Conservation (phyloP, 192 early-diverging fungal genomes). For the Geosiphon pyriformis region DNA sequence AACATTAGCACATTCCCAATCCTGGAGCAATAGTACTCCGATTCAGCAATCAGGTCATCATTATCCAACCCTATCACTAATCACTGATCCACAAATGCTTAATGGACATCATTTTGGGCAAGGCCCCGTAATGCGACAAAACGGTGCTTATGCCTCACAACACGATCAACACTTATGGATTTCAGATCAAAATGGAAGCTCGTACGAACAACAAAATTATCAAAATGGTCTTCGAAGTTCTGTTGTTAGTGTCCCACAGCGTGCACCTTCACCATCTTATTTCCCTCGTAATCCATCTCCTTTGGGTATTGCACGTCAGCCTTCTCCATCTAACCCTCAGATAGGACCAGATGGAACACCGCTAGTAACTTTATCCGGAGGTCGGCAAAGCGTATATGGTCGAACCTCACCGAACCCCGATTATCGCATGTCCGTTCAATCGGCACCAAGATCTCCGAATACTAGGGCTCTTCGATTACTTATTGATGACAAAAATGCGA, state of each 20-base stretch:
- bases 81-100: neutral
- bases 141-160: neutral
- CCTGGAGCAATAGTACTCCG: neutral
- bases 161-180: neutral
- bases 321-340: neutral
- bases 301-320: neutral
- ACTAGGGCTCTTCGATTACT: neutral
- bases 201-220: neutral
- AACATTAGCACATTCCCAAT: neutral
- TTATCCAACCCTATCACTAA: neutral
- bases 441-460: neutral
- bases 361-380: conserved; percentile 7
- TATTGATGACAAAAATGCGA: conserved; percentile 19
- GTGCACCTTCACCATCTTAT: neutral
- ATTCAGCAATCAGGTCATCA: no score
- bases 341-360: conserved; percentile 15
- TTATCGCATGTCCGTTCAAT: neutral
- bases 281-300: conserved; percentile 8
- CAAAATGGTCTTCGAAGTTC: neutral
- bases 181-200: neutral
- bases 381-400: neutral
- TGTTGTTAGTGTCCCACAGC: neutral
- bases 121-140: neutral
- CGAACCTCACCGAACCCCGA: conserved; percentile 4
- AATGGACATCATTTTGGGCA: neutral